A percentile compares a stretch with the other conserved stretches of the same genome.
Evolutionary conservation across 2,329 filamentous ascomycete species (phyloP).

Genomic region (Calonectria ilicicola): DNA sequence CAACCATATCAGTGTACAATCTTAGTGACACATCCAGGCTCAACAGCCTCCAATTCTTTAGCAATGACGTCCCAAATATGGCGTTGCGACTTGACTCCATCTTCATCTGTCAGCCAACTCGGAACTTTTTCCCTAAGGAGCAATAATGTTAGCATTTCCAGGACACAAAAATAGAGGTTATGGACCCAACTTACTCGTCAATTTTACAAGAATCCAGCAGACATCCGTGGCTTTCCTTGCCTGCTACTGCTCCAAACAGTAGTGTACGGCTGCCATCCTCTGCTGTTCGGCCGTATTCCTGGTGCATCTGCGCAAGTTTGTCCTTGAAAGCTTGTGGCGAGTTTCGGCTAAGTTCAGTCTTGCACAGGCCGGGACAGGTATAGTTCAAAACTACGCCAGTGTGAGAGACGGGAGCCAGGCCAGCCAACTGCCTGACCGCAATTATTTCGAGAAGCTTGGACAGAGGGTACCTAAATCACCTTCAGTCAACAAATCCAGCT

Average conservation of each 20-base stretch:
- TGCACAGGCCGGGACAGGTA: slow-evolving; percentile 46
- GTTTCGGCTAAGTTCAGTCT: slow-evolving; percentile 34
- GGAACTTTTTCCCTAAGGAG: slow-evolving; percentile 32
- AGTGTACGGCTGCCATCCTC: slow-evolving; percentile 46
- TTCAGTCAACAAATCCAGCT: not conserved
- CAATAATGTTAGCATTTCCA: not conserved
- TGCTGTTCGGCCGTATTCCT: slow-evolving; percentile 31
- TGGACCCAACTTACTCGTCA: slow-evolving; percentile 39
- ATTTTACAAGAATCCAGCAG: slow-evolving; percentile 41
- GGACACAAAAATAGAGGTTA: not conserved
- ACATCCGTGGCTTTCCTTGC: slow-evolving; percentile 43
- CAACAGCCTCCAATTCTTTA: slow-evolving; percentile 41
- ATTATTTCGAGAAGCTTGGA: slow-evolving; percentile 45
- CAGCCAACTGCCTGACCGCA: slow-evolving; percentile 42
- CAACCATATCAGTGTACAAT: slow-evolving; percentile 2
- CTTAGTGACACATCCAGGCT: slow-evolving; percentile 42
- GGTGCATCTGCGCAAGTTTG: slow-evolving; percentile 2
- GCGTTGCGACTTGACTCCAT: slow-evolving; percentile 36
- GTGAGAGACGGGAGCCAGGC: slow-evolving; percentile 36
- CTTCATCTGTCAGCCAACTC: slow-evolving; percentile 36
- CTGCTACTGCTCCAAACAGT: slow-evolving; percentile 38
- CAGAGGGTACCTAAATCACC: slow-evolving; percentile 34
- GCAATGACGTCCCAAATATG: slow-evolving; percentile 43
- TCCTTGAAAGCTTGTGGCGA: not conserved
- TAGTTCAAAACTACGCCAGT: slow-evolving; percentile 48